A percentile compares a stretch with the other conserved stretches of the same genome.
These are phyloP conservation scores for Elaeagnus macrophylla DNA, from an alignment of 306 rosid species.

Conservation along the genomic window DNA sequence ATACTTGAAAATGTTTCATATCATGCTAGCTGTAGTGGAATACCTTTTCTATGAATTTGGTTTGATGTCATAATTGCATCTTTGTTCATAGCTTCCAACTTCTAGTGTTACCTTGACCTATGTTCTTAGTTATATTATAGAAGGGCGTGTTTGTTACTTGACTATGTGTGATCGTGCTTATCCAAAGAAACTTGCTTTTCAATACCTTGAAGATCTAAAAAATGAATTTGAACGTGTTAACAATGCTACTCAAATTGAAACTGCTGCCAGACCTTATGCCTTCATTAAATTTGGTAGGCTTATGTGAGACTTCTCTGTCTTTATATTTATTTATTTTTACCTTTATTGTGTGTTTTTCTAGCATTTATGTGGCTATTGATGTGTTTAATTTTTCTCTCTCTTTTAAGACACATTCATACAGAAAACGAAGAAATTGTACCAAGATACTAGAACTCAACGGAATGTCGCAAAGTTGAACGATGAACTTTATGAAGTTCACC, in stretches of 20 bases:
- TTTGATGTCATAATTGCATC: neutral
- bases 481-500: conserved; percentile 98
- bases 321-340: neutral
- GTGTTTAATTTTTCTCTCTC: conserved; percentile 19
- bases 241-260: conserved; percentile 82
- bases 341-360: neutral
- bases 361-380: conserved; percentile 4
- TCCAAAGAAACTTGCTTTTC: conserved; percentile 98
- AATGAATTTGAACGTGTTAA: conserved; percentile 89
- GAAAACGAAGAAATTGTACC: conserved; percentile 96
- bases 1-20: too few relatives aligned
- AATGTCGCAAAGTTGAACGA: conserved; percentile 94
- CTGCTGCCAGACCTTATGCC: conserved; percentile 99
- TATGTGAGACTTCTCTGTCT: too few relatives aligned
- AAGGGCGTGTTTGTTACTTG: conserved; percentile 96
- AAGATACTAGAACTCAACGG: conserved; percentile 93
- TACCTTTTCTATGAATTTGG: too few relatives aligned
- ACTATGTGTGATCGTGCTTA: conserved; percentile 98
- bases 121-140: conserved; percentile 67
- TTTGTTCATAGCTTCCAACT: conserved; percentile 14
- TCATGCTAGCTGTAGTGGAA: too few relatives aligned
- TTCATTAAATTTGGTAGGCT: conserved; percentile 90
- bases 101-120: conserved; percentile 47
- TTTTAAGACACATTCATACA: conserved; percentile 81
- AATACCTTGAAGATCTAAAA: conserved; percentile 95